These are phyloP conservation scores for Cubamyces lactineus DNA, from an alignment of 768 basidiomycete genomes.

Conservation along the genomic window DNA sequence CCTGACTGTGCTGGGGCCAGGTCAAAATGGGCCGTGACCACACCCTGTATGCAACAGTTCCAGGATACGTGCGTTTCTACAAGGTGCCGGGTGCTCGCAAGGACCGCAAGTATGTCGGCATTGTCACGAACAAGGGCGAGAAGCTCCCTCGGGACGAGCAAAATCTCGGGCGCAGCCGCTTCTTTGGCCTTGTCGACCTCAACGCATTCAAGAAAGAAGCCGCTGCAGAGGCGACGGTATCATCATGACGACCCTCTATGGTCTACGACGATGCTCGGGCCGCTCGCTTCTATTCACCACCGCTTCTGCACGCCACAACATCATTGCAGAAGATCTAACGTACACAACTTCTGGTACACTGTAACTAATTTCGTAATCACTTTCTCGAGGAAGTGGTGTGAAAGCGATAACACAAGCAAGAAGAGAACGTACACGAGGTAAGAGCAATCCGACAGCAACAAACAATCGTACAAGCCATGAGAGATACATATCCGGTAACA, in stretches of 20 bases:
- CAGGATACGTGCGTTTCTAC: slow-evolving; percentile 96
- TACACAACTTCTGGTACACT: slow-evolving; percentile 6
- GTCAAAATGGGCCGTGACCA: slow-evolving; percentile 93
- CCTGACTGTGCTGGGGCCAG: slow-evolving; percentile 41
- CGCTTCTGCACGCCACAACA: background rate
- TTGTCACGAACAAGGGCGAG: slow-evolving; percentile 83
- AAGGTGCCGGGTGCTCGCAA: slow-evolving; percentile 73
- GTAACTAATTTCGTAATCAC: slow-evolving; percentile 12
- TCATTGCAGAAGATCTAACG: slow-evolving; percentile 5
- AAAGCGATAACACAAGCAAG: background rate
- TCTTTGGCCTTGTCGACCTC: slow-evolving; percentile 78
- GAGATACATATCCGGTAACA: slow-evolving; percentile 1
- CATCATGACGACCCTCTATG: slow-evolving; percentile 10
- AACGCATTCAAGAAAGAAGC: slow-evolving; percentile 37
- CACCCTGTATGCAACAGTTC: slow-evolving; percentile 87
- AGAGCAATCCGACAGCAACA: background rate
- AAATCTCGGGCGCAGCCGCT: slow-evolving; percentile 76
- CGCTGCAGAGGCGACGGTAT: slow-evolving; percentile 14
- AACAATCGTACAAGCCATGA: background rate
- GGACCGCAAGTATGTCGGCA: slow-evolving; percentile 80
- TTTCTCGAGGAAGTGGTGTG: background rate
- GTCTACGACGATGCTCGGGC: background rate
- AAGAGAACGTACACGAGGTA: background rate
- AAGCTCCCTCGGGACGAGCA: slow-evolving; percentile 83
- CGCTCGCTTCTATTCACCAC: background rate